Base-by-base conservation (phyloP, 306 rosid species). In the Sicyos baderoa region DNA sequence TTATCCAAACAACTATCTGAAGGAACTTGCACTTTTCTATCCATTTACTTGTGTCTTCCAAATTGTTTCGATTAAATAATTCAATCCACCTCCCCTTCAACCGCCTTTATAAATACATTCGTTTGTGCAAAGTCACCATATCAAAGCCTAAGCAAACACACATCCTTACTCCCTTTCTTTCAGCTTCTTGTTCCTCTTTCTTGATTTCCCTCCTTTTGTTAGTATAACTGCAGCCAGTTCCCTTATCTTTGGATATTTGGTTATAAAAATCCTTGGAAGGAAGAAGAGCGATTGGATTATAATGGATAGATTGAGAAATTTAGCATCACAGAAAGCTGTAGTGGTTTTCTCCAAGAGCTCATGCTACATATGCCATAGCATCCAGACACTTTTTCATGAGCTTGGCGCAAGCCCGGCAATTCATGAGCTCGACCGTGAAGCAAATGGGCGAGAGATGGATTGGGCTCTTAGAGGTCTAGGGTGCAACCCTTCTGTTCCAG, bases 361-460 rank as follows among this genome's bases (percentile, higher is more conserved):
- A 48, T 94, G 97, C 72, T 94, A 81, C 86, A 90, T 94, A 87
- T 86, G 97, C 79, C 96, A 94, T 72, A 94, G 97, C 74, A 84
- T 94, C 59, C 87, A 88, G 83, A 80, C 88, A 66, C 96, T 90
- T 4, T 90, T 94, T 78, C 84, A 90, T 64, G 95, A 94, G 60
- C 96, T 90, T 29, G 99, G 99, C 5, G 99, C 99, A 12, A 94
- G 96, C 79, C 97, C 99, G 10, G 97, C 89, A 18, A 82, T 90
- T 62, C 95, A 94, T 45, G 99, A 94, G 82, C 81, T 94, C 44
- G 99, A 94, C 74, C 92, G 75, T 21, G 86, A 80, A 40, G 76
- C 83, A 13, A 76, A 81, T 77, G 99, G 99, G 18, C 87, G 81
- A 76, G 97, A 94, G 78, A 86, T 94, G 87, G 99, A 94, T 57